Evolutionary conservation across 1,139 yeast species (phyloP), one percentile per base, ranked within the genome.

Genomic region (Petasospora fabianii): DNA sequence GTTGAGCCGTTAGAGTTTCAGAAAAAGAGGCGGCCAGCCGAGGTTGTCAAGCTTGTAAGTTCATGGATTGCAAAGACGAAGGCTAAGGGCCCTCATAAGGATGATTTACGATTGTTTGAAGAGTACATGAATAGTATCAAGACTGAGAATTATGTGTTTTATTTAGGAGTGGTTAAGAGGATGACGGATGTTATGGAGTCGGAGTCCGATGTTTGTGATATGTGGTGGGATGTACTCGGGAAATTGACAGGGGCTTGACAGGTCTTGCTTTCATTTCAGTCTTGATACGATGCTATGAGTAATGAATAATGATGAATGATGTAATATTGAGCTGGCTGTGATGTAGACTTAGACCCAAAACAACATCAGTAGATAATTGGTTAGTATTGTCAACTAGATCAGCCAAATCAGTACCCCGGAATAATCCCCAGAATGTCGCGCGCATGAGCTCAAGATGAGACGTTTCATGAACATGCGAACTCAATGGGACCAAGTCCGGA

Each of bases 81-180:
- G n/a, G 65, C 61, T 22, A 62, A 62, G 22, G 84, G 84, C 0
- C 88, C 90, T 0, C 81, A 78, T 51, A 53, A 50, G 4, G 81
- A 73, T 26, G 92, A 83, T 51, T 60, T 78, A 3, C 48, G 50
- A 1, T 50, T 68, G 11, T 73, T 77, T 42, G 54, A 52, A 21
- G 45, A 39, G 14, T 64, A 60, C 41, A 39, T 64, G 33, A 37
- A 43, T 2, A 17, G 20, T 1, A 19, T 52, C 10, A 17, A 35
- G 15, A 15, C 5, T 2, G 5, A 34, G 5, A 46, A 48, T 33
- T 7, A 22, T 1, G 30, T 34, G 1, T 31, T 38, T 22, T 41
- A 36, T 24, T 17, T 34, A 13, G 42, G 37, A 18, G 24, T 51
- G 2, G 10, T 35, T 0, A 42, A 44, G 14, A 17, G 38, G 6